Evolutionary conservation across 1,284 basidiomycete species (phyloP), one percentile per base, ranked within the genome.

Genomic region (Inonotus hispidus): DNA sequence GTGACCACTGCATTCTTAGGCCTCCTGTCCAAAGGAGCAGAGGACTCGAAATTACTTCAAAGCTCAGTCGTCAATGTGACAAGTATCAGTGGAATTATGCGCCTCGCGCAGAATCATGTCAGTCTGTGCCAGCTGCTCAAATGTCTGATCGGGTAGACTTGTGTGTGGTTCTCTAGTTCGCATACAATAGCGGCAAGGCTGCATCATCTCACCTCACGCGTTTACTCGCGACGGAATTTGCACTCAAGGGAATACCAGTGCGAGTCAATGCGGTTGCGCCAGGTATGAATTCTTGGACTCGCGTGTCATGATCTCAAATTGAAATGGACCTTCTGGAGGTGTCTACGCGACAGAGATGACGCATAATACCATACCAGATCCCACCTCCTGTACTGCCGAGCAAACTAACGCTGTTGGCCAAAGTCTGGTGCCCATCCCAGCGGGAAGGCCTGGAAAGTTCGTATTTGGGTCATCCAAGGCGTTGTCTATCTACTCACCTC

Each of bases 321-420:
- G 13, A 14, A 53, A 19, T 19, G 32, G 7, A n/a, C 16, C 14
- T 39, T 10, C 16, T 43, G n/a, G 37, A 11, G 88, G 87, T 4
- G 83, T 85, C 10, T 90, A 85, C 65, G 82, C 79, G 62, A 88
- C 86, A 1, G 89, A 90, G 71, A 87, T 93, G 87, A 91, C 89
- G 0, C 65, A 67, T n/a, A 76, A 75, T 59, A 70, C 68, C 1
- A 82, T 88, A 47, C 68, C 70, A 35, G 74, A 76, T 23, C 65
- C 60, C 21, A 41, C 53, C 39, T 54, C 39, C 19, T 43, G 63
- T 47, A 47, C 56, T 54, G 41, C 56, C 60, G 82, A 80, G 57
- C 68, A 76, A 37, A 80, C 82, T 3, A 80, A 87, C 67, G 74
- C 71, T 55, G 72, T 88, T 58, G 81, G 80, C 3, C 81, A 84